Evolutionary conservation across 371 early-diverging fungal species (phyloP), one percentile per base, ranked within the genome.

Genomic region (Rhizopus arrhizus): DNA sequence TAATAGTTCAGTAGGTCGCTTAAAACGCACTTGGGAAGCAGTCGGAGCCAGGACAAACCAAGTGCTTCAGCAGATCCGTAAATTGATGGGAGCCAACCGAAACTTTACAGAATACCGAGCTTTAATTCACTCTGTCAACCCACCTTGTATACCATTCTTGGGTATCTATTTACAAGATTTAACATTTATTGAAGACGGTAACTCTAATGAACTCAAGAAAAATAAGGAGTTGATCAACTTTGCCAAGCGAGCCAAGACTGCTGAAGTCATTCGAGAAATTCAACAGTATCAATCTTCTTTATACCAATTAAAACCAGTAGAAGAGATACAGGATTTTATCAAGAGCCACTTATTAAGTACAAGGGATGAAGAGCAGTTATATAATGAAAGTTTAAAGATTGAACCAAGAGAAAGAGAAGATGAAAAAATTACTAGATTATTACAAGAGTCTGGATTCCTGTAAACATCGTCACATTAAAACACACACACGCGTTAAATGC

Each of bases 131-230:
- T 85, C 88, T 3, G 85, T 89, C 43, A 91, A 91, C 65, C 96
- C 96, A 34, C 97, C 97, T 0, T 95, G 95, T 66, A 90, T 97
- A 5, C 98, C 98, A 0, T 96, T 94, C 71, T 78, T 97, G 35
- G 95, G 92, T 16, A 84, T 89, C 45, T 94, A 92, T 65, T 74
- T 96, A n/a, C 94, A 93, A 58, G 97, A 98, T 66, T 70, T 98
- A 53, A 95, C 96, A 3, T 95, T 96, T 74, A 90, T 96, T 42
- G 95, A 97, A 64, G 95, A 96, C 56, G 97, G 97, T 22, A 95
- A 95, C 72, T 66, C 88, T n/a, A 78, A 88, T 54, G 69, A 66
- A 42, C 59, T 88, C 9, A 84, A 83, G 47, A 81, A 76, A 3
- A 66, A 78, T 1, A 82, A 83, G 28, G 77, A 82, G 11, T 77